phyloP scores from a whole-genome alignment of 2,329 filamentous ascomycete genomes.

The Thyridium curvatum region DNA sequence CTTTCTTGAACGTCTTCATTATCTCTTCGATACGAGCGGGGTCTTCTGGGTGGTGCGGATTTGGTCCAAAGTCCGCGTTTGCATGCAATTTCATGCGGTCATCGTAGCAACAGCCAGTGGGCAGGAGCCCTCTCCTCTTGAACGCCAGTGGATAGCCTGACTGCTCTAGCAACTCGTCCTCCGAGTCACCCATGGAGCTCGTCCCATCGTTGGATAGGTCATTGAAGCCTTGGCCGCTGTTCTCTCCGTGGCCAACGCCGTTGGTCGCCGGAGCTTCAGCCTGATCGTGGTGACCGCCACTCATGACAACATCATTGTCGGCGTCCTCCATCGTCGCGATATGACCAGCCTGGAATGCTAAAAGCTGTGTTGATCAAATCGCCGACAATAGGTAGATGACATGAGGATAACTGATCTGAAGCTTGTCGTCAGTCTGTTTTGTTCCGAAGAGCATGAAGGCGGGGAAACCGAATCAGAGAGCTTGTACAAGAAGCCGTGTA shows the following conservation, averaged over 20 bases:
- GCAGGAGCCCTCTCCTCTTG: slow-evolving; percentile 43
- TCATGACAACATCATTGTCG: slow-evolving; percentile 26
- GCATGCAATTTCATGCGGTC: slow-evolving; percentile 93
- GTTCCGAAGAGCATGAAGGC: too few species aligned
- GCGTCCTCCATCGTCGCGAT: slow-evolving; percentile 12
- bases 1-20: slow-evolving; percentile 78
- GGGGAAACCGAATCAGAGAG: too few species aligned
- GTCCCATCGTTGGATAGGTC: slow-evolving; percentile 9
- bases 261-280: slow-evolving; percentile 31
- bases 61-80: slow-evolving; percentile 67
- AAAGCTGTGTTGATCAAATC: too few species aligned
- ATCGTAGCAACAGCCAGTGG: slow-evolving; percentile 83
- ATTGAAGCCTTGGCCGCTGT: slow-evolving; percentile 9
- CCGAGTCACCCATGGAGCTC: slow-evolving; percentile 14
- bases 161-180: slow-evolving; percentile 24
- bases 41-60: slow-evolving; percentile 88
- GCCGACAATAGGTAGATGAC: too few species aligned
- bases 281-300: slow-evolving; percentile 37
- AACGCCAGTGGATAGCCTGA: slow-evolving; percentile 23
- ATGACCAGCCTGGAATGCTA: neutral
- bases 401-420: too few species aligned
- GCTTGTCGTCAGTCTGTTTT: too few species aligned
- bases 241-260: slow-evolving; percentile 27
- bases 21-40: slow-evolving; percentile 89
- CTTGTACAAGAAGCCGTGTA: too few species aligned